A percentile compares a stretch with the other conserved stretches of the same genome.
Evolutionary conservation across 2,329 filamentous ascomycete genomes (phyloP).

Genomic region (Cladosporium phlei): DNA sequence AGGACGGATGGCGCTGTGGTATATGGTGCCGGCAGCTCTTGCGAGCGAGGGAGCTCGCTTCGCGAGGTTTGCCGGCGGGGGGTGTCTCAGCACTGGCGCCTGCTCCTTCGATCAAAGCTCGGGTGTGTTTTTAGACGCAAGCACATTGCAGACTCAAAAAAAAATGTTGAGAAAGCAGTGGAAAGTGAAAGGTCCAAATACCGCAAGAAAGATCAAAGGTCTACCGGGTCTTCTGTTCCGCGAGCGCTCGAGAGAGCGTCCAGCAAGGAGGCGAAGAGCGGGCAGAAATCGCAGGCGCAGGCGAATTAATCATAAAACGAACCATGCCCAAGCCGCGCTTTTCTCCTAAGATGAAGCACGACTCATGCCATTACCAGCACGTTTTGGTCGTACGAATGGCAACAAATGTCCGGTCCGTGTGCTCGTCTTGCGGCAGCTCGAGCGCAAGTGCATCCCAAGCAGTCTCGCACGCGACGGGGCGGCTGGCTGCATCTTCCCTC

Average conservation of each 20-base stretch:
- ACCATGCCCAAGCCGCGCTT: slow-evolving; percentile 31
- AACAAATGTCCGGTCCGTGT: slow-evolving; percentile 34
- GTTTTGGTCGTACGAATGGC: slow-evolving; percentile 19
- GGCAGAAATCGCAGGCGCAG: slow-evolving; percentile 13
- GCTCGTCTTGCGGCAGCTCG: slow-evolving; percentile 2
- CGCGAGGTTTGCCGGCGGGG: slow-evolving; percentile 25
- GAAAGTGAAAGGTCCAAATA: slow-evolving; percentile 22
- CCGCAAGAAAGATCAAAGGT: slow-evolving; percentile 21
- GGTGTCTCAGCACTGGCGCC: slow-evolving; percentile 18
- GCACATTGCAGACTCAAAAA: slow-evolving; percentile 20
- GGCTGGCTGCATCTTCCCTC: slow-evolving; percentile 38
- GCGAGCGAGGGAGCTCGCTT: slow-evolving; percentile 21
- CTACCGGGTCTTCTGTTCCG: slow-evolving; percentile 13
- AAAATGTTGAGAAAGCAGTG: neutral
- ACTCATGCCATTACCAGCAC: slow-evolving; percentile 28
- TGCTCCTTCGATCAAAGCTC: slow-evolving; percentile 21
- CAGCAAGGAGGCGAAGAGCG: slow-evolving; percentile 14
- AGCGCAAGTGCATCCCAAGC: slow-evolving; percentile 28
- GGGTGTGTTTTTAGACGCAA: too few relatives aligned
- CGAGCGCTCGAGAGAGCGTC: slow-evolving; percentile 9
- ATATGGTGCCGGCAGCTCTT: neutral
- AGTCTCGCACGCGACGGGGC: slow-evolving; percentile 2
- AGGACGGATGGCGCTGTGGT: slow-evolving; percentile 14
- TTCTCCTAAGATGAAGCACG: slow-evolving; percentile 30
- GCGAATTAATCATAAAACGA: slow-evolving; percentile 23